Evolutionary conservation across 139 green algal species (phyloP), one percentile per base, ranked within the genome.

Genomic region (Asterochloris erici): DNA sequence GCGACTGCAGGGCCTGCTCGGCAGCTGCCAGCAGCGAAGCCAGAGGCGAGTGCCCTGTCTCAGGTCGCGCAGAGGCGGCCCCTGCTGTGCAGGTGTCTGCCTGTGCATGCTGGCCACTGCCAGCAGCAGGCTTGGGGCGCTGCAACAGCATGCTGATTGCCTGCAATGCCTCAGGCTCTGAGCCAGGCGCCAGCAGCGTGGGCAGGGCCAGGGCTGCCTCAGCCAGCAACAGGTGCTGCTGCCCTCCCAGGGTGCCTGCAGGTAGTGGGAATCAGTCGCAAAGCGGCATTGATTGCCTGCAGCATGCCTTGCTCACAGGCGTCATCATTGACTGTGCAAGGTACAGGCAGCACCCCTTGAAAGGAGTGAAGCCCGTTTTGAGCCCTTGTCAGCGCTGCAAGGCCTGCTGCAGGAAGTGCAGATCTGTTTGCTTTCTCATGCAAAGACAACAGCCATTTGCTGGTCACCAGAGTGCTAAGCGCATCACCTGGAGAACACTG

Each of bases 201-300:
- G 74, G 80, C n/a, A 69, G 27, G 12, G 80, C 80, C 13, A 84
- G 61, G 14, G 70, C 80, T 66, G 71, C 70, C 11, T 79, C 54
- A 6, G 73, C 54, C 12, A 66, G 60, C 14, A 64, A 69, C 63
- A 73, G 63, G n/a, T 61, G n/a, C 12, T 80, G 13, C 29, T 69
- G 14, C n/a, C 60, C 21, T 54, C 24, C 24, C 24, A 80, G 60
- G 23, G 26, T 64, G 24, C 60, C 23, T 14, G 68, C 76, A 70
- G 60, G 60, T 21, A 70, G n/a, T 11, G 17, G 26, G n/a, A 2
- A 12, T 61, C 26, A 11, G 24, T 19, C 17, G 0, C 16, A 54
- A 76, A 54, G 14, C 15, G 9, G 28, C 15, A 9, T 76, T 76
- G 10, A 76, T n/a, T 15, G 12, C 21, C 17, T 15, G 14, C 28